phyloP scores from a whole-genome alignment of 1,284 basidiomycete species.

The Trametes pubescens region DNA sequence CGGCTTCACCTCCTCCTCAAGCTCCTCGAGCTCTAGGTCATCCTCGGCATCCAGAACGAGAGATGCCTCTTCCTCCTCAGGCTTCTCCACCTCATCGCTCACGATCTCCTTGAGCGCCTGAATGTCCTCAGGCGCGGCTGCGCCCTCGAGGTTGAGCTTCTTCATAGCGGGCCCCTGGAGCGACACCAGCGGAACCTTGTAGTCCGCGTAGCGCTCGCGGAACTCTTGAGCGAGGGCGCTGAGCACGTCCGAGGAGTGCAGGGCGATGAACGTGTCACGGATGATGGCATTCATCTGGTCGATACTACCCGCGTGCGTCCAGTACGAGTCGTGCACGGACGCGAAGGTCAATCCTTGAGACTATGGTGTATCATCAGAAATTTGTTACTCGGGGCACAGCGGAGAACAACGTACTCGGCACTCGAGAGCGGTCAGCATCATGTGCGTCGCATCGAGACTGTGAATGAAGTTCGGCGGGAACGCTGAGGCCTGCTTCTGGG shows the following conservation, averaged over 20 bases:
- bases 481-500: slow-evolving; percentile 91
- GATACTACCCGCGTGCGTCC: slow-evolving; percentile 93
- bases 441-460: slow-evolving; percentile 97
- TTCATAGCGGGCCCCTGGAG: slow-evolving; percentile 51
- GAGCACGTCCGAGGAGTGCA: slow-evolving; percentile 91
- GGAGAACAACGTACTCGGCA: slow-evolving; percentile 66
- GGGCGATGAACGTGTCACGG: slow-evolving; percentile 91
- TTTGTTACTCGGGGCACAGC: background rate
- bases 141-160: slow-evolving; percentile 40
- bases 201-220: slow-evolving; percentile 78
- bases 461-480: slow-evolving; percentile 99
- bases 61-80: slow-evolving; percentile 22
- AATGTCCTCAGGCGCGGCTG: slow-evolving; percentile 25
- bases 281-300: slow-evolving; percentile 92
- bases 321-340: slow-evolving; percentile 98
- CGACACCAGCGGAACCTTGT: slow-evolving; percentile 74
- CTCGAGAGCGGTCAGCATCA: slow-evolving; percentile 97
- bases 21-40: slow-evolving; percentile 30
- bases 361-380: slow-evolving; percentile 45
- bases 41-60: slow-evolving; percentile 22
- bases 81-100: slow-evolving; percentile 13
- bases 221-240: slow-evolving; percentile 73
- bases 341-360: slow-evolving; percentile 85
- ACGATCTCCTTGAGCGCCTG: slow-evolving; percentile 23
- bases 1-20: slow-evolving; percentile 14